Base-by-base conservation (phyloP, 148 eudicot species). In the Fagopyrum esculentum region DNA sequence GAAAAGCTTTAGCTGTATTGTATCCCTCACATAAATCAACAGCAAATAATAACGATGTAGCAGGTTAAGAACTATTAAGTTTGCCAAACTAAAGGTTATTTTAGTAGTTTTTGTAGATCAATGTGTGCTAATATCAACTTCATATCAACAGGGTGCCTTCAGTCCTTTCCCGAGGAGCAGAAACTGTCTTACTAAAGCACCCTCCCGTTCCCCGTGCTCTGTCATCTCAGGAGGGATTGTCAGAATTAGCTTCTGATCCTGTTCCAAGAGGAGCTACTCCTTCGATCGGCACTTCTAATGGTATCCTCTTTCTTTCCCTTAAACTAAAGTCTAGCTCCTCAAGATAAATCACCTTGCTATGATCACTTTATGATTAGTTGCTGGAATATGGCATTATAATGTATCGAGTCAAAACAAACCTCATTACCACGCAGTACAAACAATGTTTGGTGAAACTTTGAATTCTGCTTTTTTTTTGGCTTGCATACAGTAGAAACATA, bases 151-250 rank as follows among this genome's bases (percentile, higher is more conserved):
- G 98, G 89, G 77, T 79, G 59, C 83, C 87, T 49, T 70, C 83
- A 52, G 78, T 82, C 59, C 75, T 82, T 63, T 85, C 89, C 46
- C 86, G 86, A 83, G 87, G 87, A 26, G 83, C 86, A 26, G 96
- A 95, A 74, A 90, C 83, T 73, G 77, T 90, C 48, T 77, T 89
- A 85, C 83, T 88, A 80, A 92, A 87, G 83, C 92, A 90, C 29
- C 93, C 89, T 35, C 90, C 88, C 45, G 82, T 84, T 55, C 76
- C 95, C 17, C 83, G 86, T 7, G 85, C 85, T 66, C 74, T 84
- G 44, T 86, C 93, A 13, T 84, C 88, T 57, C 96, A 87, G 50
- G 98, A 87, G 16, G 92, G 86, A 6, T 71, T 84, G 74, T 83
- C 87, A 75, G 93, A 89, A 71, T 69, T 89, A 64, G 83, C 79